Base-by-base conservation (phyloP, 1,284 basidiomycete genomes). In the Papiliotrema flavescens region DNA sequence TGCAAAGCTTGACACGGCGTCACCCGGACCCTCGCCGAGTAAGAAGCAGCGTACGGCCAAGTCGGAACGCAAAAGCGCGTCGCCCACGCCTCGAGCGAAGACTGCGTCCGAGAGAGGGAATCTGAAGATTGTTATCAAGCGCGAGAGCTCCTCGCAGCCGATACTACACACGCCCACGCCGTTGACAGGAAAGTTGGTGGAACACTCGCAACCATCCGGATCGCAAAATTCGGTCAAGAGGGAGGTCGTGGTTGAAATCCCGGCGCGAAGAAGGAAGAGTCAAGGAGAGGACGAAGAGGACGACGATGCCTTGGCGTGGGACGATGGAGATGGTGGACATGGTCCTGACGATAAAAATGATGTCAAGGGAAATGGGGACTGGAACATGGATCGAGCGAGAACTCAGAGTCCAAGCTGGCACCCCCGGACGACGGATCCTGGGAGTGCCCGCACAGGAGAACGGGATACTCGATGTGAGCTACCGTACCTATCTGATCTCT, bases 381-480 rank as follows among this genome's bases (percentile, higher is more conserved):
- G 66, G 62, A 24, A 55, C 17, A 72, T 71, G 68, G 64, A 61
- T 40, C 24, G 22, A 7, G 13, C 60, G 54, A 51, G 36, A 57
- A 47, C 51, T 55, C 41, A 39, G 46, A 58, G 55, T 49, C 51
- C 47, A 48, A 17, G 34, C 55, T 54, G 23, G 24, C 19, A 35
- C 23, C 19, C 14, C 35, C 23, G 19, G 35, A 40, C 26, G 8
- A 40, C 35, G 19, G 23, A 46, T 26, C 53, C 55, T 9, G 63
- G 60, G 1, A 69, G 69, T 45, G 71, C 65, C 13, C 59, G 66
- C 26, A 86, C 84, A 1, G 88, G 87, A 15, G 87, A 88, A 56
- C 79, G 88, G 46, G 89, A 90, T 70, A 84, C 85, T 26, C 77
- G 88, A 76, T 84, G 87, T 89, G 59, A 58, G 79, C 62, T 9